Percentiles rank a stretch among this genome's conserved stretches.
phyloP scores from a whole-genome alignment of 345 rosid species.

The Eucalyptus erythrocorys region DNA sequence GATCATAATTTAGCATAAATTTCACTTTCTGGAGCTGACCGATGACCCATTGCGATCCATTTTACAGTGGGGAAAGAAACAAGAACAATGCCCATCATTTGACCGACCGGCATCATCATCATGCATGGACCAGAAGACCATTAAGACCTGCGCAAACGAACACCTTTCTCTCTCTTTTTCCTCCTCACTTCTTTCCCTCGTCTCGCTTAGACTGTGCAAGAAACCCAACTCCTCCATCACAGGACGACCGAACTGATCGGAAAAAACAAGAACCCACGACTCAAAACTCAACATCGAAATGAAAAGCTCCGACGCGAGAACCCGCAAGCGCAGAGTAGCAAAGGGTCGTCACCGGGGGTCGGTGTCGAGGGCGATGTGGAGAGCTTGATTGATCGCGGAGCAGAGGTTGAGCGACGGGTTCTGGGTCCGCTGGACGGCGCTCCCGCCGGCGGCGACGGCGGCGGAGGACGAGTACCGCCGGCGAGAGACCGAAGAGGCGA shows the following conservation, averaged over 20 bases:
- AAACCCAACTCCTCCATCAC: background rate
- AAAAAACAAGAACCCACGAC: background rate
- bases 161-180: background rate
- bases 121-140: background rate
- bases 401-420: slow-evolving; percentile 25
- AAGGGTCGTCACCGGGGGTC: slow-evolving; percentile 25
- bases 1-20: background rate
- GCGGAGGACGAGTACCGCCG: background rate
- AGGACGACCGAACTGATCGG: background rate
- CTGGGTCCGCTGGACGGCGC: background rate
- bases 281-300: background rate
- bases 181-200: background rate
- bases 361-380: slow-evolving; percentile 33
- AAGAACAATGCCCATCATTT: background rate
- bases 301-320: background rate
- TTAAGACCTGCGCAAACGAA: background rate
- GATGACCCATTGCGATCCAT: background rate
- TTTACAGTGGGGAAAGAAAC: background rate
- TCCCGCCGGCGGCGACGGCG: background rate
- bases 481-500: background rate
- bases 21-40: background rate
- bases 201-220: background rate
- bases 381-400: slow-evolving; percentile 49
- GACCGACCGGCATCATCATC: background rate
- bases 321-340: background rate